These are phyloP conservation scores for Chaetomiaceae sp. DNA, from an alignment of 2,329 filamentous ascomycete genomes.

Conservation along the genomic window DNA sequence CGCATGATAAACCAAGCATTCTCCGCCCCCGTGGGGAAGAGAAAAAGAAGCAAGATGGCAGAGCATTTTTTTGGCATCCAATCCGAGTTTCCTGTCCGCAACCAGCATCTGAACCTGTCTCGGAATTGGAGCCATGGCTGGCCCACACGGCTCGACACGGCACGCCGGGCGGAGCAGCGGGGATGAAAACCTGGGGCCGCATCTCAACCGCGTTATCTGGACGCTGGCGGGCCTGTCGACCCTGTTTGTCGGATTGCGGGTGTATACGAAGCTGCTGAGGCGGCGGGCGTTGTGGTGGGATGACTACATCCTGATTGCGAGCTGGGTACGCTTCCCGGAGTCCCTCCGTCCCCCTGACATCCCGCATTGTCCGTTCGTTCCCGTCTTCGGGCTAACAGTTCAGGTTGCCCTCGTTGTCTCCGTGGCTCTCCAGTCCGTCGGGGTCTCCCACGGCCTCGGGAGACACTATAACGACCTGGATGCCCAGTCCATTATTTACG, in stretches of 20 bases:
- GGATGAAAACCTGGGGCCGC: not conserved
- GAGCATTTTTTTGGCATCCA: no score
- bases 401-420: conserved; percentile 13
- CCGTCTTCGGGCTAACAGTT: not conserved
- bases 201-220: conserved; percentile 13
- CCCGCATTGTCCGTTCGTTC: not conserved
- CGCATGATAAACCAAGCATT: not conserved
- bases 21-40: not conserved
- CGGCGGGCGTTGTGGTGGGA: conserved; percentile 30
- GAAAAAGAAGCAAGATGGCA: no score
- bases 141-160: not conserved
- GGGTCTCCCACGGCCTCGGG: conserved; percentile 15
- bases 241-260: conserved; percentile 17
- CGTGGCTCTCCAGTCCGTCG: conserved; percentile 9
- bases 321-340: conserved; percentile 24
- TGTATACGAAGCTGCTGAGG: conserved; percentile 26
- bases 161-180: not conserved
- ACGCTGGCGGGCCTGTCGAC: conserved; percentile 9
- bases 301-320: conserved; percentile 29
- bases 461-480: conserved; percentile 6
- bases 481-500: not conserved
- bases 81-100: no score
- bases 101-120: no score
- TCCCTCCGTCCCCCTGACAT: not conserved
- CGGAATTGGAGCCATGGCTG: no score